These are phyloP conservation scores for Lactarius trivialis DNA, from an alignment of 768 basidiomycete species.

Conservation along the genomic window DNA sequence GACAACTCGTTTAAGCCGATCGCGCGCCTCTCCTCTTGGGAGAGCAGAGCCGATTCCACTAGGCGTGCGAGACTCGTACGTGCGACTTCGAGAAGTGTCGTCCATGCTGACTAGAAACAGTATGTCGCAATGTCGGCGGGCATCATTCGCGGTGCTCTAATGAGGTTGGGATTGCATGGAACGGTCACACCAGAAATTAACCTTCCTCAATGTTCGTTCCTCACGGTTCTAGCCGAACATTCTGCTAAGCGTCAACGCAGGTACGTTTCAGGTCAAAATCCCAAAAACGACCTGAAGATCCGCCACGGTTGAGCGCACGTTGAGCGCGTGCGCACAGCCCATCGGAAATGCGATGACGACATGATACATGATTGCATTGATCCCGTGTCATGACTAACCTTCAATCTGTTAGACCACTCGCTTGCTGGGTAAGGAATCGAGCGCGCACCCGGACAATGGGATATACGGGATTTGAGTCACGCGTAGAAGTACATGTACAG, in stretches of 20 bases:
- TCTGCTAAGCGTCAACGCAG: slow-evolving; percentile 32
- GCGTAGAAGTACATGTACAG: background rate
- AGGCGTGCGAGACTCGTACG: slow-evolving; percentile 65
- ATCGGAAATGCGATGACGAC: background rate
- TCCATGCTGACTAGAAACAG: slow-evolving; percentile 33
- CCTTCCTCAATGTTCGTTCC: slow-evolving; percentile 73
- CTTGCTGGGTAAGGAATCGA: background rate
- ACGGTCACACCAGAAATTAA: slow-evolving; percentile 75
- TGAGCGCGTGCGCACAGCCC: background rate
- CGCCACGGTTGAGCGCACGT: background rate
- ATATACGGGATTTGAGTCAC: background rate
- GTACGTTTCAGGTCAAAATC: slow-evolving; percentile 79
- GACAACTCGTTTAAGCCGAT: slow-evolving; percentile 89
- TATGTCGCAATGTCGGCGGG: slow-evolving; percentile 80
- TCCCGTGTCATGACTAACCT: background rate
- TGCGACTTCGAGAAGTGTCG: background rate
- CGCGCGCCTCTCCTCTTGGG: slow-evolving; percentile 71
- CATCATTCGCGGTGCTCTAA: slow-evolving; percentile 75
- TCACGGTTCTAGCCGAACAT: background rate
- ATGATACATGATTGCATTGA: background rate
- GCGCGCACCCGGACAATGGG: too few relatives aligned
- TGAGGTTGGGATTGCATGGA: slow-evolving; percentile 67
- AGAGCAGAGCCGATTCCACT: slow-evolving; percentile 67
- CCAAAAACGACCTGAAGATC: slow-evolving; percentile 48
- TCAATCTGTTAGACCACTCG: background rate